Conservation (phyloP, 2,329 filamentous ascomycete species). For the Pseudopyrenochaeta lycopersici region DNA sequence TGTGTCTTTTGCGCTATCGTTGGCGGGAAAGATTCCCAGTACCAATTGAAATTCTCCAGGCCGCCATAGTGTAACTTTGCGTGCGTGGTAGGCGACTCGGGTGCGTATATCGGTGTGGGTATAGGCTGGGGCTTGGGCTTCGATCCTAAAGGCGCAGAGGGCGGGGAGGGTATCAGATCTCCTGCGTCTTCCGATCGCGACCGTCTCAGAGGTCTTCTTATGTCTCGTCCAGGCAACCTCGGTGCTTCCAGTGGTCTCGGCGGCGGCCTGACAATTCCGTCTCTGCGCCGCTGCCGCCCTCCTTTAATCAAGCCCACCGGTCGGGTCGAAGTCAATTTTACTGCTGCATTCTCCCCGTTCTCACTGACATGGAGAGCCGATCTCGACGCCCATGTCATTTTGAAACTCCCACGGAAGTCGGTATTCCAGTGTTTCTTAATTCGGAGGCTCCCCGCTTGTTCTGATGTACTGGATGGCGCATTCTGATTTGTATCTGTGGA, state of each 20-base stretch:
- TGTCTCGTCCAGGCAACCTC: background rate
- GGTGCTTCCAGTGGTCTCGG: background rate
- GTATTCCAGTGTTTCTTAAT: slow-evolving; percentile 15
- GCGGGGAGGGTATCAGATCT: slow-evolving; percentile 22
- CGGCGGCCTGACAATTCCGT: background rate
- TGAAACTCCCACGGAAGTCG: slow-evolving; percentile 1
- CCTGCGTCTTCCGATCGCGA: background rate
- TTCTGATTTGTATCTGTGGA: slow-evolving; percentile 8
- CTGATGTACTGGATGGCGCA: background rate
- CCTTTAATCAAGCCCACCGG: slow-evolving; percentile 4
- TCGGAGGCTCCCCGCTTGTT: slow-evolving; percentile 4
- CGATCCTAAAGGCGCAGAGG: slow-evolving; percentile 17
- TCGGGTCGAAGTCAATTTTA: background rate
- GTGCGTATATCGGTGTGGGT: background rate
- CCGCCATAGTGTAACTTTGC: slow-evolving; percentile 9
- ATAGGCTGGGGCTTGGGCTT: background rate
- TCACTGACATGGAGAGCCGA: background rate
- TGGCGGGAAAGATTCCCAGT: slow-evolving; percentile 44
- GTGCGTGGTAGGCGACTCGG: slow-evolving; percentile 11
- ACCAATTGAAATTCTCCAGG: slow-evolving; percentile 38
- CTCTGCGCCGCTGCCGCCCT: slow-evolving; percentile 11
- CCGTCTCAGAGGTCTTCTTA: background rate
- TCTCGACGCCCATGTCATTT: background rate
- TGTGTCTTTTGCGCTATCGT: slow-evolving; percentile 48
- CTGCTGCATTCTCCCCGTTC: slow-evolving; percentile 1